phyloP scores from a whole-genome alignment of 192 early-diverging fungal species.

The Glomus cerebriforme region DNA sequence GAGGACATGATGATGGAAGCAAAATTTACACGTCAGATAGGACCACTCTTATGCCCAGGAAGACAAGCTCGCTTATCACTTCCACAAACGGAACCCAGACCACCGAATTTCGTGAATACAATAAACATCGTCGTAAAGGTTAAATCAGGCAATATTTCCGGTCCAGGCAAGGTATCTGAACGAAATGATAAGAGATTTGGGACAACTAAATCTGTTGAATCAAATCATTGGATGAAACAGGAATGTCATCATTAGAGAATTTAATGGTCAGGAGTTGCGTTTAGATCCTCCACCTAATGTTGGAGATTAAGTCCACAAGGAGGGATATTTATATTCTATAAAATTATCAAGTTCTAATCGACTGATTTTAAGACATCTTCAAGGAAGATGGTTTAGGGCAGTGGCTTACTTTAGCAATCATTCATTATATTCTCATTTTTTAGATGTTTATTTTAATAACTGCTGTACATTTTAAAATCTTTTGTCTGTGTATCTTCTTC shows the following conservation, averaged over 20 bases:
- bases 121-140: neutral
- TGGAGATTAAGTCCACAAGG: neutral
- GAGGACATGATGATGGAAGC: neutral
- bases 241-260: neutral
- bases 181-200: neutral
- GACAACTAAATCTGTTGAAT: neutral
- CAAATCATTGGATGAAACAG: neutral
- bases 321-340: neutral
- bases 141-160: neutral
- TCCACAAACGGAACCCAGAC: neutral
- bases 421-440: neutral
- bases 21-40: neutral
- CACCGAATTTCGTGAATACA: neutral
- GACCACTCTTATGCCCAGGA: neutral
- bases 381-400: too few species aligned
- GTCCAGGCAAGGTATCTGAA: neutral
- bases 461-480: neutral
- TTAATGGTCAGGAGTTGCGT: neutral
- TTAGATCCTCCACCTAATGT: neutral
- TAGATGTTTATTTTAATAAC: neutral
- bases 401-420: neutral
- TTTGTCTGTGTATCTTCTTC: neutral
- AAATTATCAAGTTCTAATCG: neutral
- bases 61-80: neutral
- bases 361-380: too few species aligned